Evolutionary conservation across 2,329 filamentous ascomycete genomes (phyloP).

Genomic region (Nannizziopsis barbatae): DNA sequence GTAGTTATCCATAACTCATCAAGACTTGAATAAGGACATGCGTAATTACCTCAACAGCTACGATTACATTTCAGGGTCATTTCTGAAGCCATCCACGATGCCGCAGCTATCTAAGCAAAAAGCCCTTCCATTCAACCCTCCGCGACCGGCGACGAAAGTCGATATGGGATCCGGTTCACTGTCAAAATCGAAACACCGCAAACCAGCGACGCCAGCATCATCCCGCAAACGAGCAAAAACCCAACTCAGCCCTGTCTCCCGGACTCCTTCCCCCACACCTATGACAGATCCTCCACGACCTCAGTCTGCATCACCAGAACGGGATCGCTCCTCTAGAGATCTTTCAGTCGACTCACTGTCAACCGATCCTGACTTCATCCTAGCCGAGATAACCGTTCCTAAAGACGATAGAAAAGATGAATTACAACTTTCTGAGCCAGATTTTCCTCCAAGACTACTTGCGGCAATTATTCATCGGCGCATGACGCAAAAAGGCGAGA

Average conservation of each 20-base stretch:
- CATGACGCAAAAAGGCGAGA: constrained; percentile 50
- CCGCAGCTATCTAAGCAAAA: constrained; percentile 28
- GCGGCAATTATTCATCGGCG: constrained; percentile 70
- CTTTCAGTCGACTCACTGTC: constrained; percentile 20
- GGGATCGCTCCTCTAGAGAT: neutral
- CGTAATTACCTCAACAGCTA: too few relatives aligned
- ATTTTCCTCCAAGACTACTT: constrained; percentile 63
- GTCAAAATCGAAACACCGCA: constrained; percentile 16
- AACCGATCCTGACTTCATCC: constrained; percentile 38
- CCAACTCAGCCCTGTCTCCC: constrained; percentile 8
- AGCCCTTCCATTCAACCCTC: constrained; percentile 37
- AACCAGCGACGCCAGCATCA: constrained; percentile 6
- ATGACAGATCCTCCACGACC: neutral
- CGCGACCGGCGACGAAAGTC: constrained; percentile 25
- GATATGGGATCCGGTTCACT: constrained; percentile 19
- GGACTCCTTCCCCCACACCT: constrained; percentile 2
- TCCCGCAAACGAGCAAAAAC: constrained; percentile 10
- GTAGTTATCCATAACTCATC: too few relatives aligned
- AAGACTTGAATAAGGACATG: too few relatives aligned
- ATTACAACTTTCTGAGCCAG: constrained; percentile 27
- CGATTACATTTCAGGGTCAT: too few relatives aligned
- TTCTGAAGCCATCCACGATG: constrained; percentile 14
- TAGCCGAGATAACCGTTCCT: constrained; percentile 33
- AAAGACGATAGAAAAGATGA: constrained; percentile 19
- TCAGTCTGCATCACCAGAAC: constrained; percentile 11